Evolutionary conservation across 441 rosid genomes (phyloP).

Genomic region (Pelargonium fulgidum): DNA sequence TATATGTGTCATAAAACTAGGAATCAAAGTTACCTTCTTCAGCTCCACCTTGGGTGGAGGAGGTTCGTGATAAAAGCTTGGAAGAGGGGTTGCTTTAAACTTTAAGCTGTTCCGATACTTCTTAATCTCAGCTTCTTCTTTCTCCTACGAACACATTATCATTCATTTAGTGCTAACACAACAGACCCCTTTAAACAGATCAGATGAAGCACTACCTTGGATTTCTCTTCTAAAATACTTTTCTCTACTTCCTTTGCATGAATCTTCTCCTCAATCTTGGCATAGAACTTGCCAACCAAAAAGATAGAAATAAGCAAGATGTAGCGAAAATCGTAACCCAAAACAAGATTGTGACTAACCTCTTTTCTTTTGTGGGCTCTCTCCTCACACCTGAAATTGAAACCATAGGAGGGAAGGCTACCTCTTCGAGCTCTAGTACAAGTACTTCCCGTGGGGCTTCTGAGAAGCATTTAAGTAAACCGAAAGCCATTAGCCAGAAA

Average conservation of each 20-base stretch:
- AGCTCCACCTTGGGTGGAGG: constrained; percentile 30
- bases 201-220: constrained; percentile 22
- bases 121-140: constrained; percentile 29
- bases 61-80: constrained; percentile 32
- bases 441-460: constrained; percentile 16
- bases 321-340: background rate
- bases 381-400: constrained; percentile 30
- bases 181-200: background rate
- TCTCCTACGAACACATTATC: constrained; percentile 18
- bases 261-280: constrained; percentile 91
- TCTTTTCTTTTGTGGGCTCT: constrained; percentile 33
- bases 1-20: background rate
- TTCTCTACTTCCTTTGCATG: constrained; percentile 81
- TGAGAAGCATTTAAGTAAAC: background rate
- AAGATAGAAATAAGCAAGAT: background rate
- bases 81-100: constrained; percentile 33
- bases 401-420: constrained; percentile 27
- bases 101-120: constrained; percentile 25
- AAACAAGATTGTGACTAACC: constrained; percentile 16
- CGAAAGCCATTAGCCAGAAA: background rate
- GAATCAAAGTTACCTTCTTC: constrained; percentile 24
- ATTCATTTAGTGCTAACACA: background rate
- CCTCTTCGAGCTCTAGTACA: constrained; percentile 23
- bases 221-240: constrained; percentile 33
- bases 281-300: constrained; percentile 47